Conservation (phyloP, 495 filamentous ascomycete species). For the Opeltia flavorubescens region DNA sequence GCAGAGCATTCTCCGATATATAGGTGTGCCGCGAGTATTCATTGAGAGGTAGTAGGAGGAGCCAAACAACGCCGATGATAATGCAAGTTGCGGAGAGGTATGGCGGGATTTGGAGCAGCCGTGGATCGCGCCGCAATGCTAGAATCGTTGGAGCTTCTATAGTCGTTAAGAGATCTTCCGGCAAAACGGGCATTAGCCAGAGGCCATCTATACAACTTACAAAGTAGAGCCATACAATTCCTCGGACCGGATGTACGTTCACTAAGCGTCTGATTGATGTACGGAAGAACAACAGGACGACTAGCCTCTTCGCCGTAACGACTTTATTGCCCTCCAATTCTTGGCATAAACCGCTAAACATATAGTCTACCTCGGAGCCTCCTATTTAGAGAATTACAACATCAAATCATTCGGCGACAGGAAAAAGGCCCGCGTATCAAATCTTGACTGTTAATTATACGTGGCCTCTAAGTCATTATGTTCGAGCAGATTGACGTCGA, state of each 20-base stretch:
- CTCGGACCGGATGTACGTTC: background rate
- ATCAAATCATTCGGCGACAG: too few species aligned
- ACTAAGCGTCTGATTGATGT: too few species aligned
- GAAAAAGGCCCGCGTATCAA: too few species aligned
- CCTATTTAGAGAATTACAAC: too few species aligned
- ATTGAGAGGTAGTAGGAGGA: conserved; percentile 83
- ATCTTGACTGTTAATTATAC: too few species aligned
- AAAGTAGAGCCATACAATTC: conserved; percentile 12
- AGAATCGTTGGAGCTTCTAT: conserved; percentile 14
- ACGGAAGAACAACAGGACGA: too few species aligned
- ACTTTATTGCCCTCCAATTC: too few species aligned
- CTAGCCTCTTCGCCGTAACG: too few species aligned
- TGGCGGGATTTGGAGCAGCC: conserved; percentile 58
- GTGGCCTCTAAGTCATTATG: too few species aligned
- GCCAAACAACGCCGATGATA: conserved; percentile 77
- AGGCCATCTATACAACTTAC: conserved; percentile 4
- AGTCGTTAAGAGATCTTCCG: background rate
- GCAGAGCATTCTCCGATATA: conserved; percentile 91
- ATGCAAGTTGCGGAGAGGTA: conserved; percentile 81
- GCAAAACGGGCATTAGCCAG: background rate
- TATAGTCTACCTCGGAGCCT: too few species aligned
- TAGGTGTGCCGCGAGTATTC: conserved; percentile 87
- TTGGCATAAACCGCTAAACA: too few species aligned
- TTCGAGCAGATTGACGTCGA: too few species aligned
- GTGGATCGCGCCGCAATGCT: conserved; percentile 47